Evolutionary conservation across 2,329 filamentous ascomycete species (phyloP), one percentile per base, ranked within the genome.

Genomic region (Nothopassalora personata): DNA sequence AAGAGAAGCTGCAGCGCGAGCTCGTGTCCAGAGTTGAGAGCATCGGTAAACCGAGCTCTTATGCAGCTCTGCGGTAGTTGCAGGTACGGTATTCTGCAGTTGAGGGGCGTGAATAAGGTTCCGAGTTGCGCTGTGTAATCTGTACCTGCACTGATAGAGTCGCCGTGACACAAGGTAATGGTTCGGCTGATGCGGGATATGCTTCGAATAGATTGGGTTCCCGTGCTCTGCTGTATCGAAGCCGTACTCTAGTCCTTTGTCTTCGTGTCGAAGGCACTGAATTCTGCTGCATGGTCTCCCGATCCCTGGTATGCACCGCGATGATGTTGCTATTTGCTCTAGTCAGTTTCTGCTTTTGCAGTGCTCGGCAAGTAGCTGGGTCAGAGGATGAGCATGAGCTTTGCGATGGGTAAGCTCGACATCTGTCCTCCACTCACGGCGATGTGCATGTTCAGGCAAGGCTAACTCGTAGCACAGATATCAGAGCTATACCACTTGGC

Each of bases 11-110:
- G 49, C 66, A 66, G 53, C 19, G 36, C 46, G 45, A 56, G 19
- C 60, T 74, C 11, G 71, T 69, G 9, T 73, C 73, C 66, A 62
- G 62, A 28, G 70, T 73, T 56, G 64, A 71, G 57, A 63, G 63
- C 33, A 70, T 73, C 58, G 71, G 71, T 49, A 70, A 68, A 57
- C 43, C 58, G 49, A 56, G 63, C 39, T 53, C 54, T 18, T 34
- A 31, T 53, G 43, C 52, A 30, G 27, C 34, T 4, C n/a, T 7
- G 19, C 13, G 33, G 49, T 52, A 19, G 49, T 4, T 36, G 53
- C 30, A 54, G 39, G 28, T 51, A 54, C 28, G 57, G 46, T 11
- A 45, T 33, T n/a, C 47, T 61, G 59, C 59, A 46, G 59, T 54
- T 53, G 53, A 58, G 59, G 19, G 54, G 33, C 52, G 53, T 46